Conservation (phyloP, 495 filamentous ascomycete genomes). For the Chaetomium cochliodes region DNA sequence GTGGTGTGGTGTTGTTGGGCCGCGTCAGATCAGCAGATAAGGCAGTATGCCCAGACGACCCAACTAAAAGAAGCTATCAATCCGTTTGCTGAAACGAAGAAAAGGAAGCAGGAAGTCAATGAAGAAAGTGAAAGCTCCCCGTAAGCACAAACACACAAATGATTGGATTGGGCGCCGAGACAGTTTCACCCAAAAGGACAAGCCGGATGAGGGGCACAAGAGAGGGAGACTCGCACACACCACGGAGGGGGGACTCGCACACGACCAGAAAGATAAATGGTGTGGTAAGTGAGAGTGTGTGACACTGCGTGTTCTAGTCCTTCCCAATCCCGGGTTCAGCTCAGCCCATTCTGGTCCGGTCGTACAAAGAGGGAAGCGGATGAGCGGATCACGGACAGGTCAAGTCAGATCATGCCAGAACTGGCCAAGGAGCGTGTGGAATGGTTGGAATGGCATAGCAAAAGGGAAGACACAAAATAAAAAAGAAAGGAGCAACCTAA, state of each 20-base stretch:
- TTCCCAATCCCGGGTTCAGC: background rate
- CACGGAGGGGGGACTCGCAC: background rate
- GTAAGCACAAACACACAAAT: background rate
- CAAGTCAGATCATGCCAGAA: background rate
- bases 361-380: slow-evolving; percentile 1
- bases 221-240: background rate
- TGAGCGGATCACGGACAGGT: background rate
- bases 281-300: background rate
- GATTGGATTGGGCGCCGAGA: background rate
- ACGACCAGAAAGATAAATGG: background rate
- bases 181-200: background rate
- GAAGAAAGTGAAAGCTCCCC: background rate
- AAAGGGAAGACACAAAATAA: background rate
- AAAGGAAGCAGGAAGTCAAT: background rate
- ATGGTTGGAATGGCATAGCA: no score
- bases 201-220: background rate
- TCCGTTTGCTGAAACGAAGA: background rate
- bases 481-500: background rate
- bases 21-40: no score
- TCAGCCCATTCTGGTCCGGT: background rate
- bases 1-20: no score
- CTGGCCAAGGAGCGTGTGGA: no score
- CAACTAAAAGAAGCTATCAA: background rate
- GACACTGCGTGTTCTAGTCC: background rate
- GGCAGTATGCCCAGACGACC: no score